These are phyloP conservation scores for Mycena crocata DNA, from an alignment of 768 basidiomycete genomes.

Conservation along the genomic window DNA sequence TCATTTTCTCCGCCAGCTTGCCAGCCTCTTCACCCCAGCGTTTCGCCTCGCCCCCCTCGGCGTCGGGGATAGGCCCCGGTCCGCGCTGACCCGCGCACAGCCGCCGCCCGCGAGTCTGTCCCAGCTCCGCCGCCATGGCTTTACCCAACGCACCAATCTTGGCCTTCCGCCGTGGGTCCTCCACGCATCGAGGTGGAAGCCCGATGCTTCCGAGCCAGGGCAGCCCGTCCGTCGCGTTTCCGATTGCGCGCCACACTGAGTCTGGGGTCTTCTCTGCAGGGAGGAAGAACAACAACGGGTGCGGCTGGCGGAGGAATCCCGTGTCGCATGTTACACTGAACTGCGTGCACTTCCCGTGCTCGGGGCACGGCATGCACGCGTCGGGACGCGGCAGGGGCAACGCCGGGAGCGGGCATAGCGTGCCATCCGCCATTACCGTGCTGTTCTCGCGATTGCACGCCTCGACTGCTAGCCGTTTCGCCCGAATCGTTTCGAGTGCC, in stretches of 20 bases:
- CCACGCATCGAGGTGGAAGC: conserved; percentile 79
- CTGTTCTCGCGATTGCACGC: conserved; percentile 69
- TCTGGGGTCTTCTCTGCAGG: conserved; percentile 57
- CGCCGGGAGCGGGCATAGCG: conserved; percentile 66
- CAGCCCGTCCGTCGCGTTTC: conserved; percentile 68
- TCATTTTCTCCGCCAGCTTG: conserved; percentile 67
- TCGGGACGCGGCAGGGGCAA: conserved; percentile 69
- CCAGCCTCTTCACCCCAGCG: conserved; percentile 80
- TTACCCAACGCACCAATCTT: conserved; percentile 82
- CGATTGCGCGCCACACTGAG: conserved; percentile 59
- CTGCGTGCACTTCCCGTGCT: conserved; percentile 71
- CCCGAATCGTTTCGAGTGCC: conserved; percentile 61
- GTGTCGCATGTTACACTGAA: conserved; percentile 72
- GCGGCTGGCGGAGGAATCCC: conserved; percentile 74
- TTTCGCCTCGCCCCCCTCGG: conserved; percentile 76
- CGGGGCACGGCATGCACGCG: conserved; percentile 78
- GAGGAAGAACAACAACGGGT: conserved; percentile 66
- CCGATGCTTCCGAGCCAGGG: conserved; percentile 84
- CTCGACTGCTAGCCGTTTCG: conserved; percentile 58
- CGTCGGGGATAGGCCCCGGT: conserved; percentile 48
- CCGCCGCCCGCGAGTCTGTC: conserved; percentile 71
- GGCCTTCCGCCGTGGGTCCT: conserved; percentile 80
- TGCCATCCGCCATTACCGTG: conserved; percentile 54
- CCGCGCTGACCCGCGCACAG: conserved; percentile 63
- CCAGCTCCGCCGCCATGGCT: conserved; percentile 72